Percentiles rank a stretch among this genome's conserved stretches.
These are phyloP conservation scores for Lophium mytilinum DNA, from an alignment of 495 filamentous ascomycete genomes.

Conservation along the genomic window DNA sequence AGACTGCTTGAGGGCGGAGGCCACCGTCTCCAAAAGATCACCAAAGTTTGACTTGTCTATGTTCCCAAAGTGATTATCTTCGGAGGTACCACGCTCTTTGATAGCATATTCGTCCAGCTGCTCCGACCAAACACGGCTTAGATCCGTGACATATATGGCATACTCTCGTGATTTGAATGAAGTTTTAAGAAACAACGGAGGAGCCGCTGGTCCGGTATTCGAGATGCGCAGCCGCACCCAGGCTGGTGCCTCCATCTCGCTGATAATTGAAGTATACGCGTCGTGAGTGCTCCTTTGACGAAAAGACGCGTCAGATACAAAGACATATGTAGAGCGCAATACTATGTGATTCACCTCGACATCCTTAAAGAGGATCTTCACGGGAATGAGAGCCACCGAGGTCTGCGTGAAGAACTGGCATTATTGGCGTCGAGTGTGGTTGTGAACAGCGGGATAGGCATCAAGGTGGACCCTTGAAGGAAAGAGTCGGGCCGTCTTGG, in stretches of 20 bases:
- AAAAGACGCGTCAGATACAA: too few relatives aligned
- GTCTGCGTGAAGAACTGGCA: too few relatives aligned
- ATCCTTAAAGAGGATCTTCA: too few relatives aligned
- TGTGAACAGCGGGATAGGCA: too few relatives aligned
- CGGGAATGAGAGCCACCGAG: too few relatives aligned
- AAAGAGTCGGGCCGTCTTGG: too few relatives aligned
- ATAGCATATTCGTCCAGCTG: slow-evolving; percentile 54
- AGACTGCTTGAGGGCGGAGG: slow-evolving; percentile 47
- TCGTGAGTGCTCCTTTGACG: too few relatives aligned
- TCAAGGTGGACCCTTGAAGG: too few relatives aligned
- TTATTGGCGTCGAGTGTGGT: too few relatives aligned
- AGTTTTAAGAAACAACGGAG: slow-evolving; percentile 39
- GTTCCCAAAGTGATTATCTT: slow-evolving; percentile 45
- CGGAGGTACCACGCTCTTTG: slow-evolving; percentile 52
- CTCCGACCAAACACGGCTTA: slow-evolving; percentile 81
- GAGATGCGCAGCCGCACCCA: slow-evolving; percentile 22
- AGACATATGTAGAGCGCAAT: too few relatives aligned
- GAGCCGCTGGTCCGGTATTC: slow-evolving; percentile 1
- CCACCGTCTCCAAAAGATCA: slow-evolving; percentile 65
- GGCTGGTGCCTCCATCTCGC: slow-evolving; percentile 5
- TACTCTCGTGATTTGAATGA: slow-evolving; percentile 51
- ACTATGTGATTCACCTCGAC: too few relatives aligned
- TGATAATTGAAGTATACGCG: too few relatives aligned
- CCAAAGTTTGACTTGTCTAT: slow-evolving; percentile 71
- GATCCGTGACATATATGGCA: slow-evolving; percentile 69